phyloP scores from a whole-genome alignment of 352 stramenopile species.

The Pythium rishiriense region DNA sequence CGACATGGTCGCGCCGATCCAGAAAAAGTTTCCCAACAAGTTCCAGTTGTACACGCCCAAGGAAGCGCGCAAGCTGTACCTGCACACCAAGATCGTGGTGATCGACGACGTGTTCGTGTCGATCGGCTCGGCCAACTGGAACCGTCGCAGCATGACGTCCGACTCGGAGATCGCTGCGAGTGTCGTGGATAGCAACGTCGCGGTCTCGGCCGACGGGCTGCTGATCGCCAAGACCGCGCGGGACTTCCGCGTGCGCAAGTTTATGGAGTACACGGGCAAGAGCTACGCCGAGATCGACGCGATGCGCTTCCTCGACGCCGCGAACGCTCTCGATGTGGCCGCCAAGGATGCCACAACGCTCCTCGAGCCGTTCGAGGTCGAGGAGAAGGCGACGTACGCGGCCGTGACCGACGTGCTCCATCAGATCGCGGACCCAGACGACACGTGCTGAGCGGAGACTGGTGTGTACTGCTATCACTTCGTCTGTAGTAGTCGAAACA shows the following conservation, averaged over 20 bases:
- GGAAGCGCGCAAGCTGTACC: conserved; percentile 19
- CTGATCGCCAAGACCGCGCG: conserved; percentile 5
- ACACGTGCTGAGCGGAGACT: conserved; percentile 14
- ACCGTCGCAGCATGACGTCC: conserved; percentile 40
- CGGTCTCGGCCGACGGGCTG: conserved; percentile 7
- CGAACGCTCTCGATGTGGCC: conserved; percentile 24
- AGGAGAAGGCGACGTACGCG: conserved; percentile 15
- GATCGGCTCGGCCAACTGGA: conserved; percentile 38
- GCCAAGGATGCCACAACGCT: conserved; percentile 4
- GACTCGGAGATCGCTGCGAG: conserved; percentile 34
- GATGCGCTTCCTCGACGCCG: conserved; percentile 50
- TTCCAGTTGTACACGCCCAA: conserved; percentile 27
- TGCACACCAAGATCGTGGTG: conserved; percentile 27
- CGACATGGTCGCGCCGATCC: conserved; percentile 28
- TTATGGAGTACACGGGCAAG: conserved; percentile 49
- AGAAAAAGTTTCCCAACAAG: conserved; percentile 25
- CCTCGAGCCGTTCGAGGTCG: conserved; percentile 16
- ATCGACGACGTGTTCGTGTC: conserved; percentile 35
- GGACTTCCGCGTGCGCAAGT: conserved; percentile 47
- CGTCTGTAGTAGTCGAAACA: not conserved
- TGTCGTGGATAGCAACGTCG: conserved; percentile 13
- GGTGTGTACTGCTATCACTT: not conserved
- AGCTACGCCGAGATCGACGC: conserved; percentile 38
- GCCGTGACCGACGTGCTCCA: conserved; percentile 10
- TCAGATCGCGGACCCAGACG: conserved; percentile 10